phyloP scores from a whole-genome alignment of 768 basidiomycete species.

The Postia placenta region DNA sequence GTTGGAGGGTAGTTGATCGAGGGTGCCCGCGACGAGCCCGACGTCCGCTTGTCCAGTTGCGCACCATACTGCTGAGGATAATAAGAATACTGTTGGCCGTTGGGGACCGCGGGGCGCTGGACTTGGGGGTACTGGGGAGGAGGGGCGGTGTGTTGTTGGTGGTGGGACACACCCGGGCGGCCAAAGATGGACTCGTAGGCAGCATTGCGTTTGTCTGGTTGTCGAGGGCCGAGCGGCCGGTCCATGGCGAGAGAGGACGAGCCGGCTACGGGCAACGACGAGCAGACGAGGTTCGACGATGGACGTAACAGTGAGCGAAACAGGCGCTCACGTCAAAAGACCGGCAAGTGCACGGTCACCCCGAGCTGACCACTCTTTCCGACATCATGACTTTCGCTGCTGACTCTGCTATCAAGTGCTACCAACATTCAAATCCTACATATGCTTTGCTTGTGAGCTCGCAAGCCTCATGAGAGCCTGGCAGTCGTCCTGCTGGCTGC shows the following conservation, averaged over 20 bases:
- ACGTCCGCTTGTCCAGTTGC: constrained; percentile 41
- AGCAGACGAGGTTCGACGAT: background rate
- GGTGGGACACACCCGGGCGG: constrained; percentile 56
- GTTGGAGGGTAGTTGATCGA: constrained; percentile 18
- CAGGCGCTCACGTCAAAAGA: constrained; percentile 2
- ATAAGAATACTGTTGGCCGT: constrained; percentile 21
- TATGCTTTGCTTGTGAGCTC: no score
- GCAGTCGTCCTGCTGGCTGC: no score
- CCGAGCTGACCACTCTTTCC: no score
- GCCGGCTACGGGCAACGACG: constrained; percentile 1
- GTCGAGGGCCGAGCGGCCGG: constrained; percentile 52
- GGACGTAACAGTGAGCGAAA: background rate
- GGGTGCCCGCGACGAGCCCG: constrained; percentile 33
- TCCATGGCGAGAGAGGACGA: constrained; percentile 31
- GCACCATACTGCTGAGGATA: constrained; percentile 21
- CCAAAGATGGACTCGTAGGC: constrained; percentile 90
- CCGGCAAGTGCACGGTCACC: no score
- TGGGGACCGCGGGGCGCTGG: constrained; percentile 32
- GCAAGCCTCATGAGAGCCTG: no score
- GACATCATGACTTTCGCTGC: no score
- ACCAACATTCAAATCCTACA: no score
- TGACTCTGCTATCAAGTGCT: no score
- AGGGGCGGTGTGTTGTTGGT: constrained; percentile 28
- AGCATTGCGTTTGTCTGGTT: constrained; percentile 65
- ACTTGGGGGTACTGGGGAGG: constrained; percentile 30